Conservation (phyloP, 257 asterid species). For the Rehmannia glutinosa region DNA sequence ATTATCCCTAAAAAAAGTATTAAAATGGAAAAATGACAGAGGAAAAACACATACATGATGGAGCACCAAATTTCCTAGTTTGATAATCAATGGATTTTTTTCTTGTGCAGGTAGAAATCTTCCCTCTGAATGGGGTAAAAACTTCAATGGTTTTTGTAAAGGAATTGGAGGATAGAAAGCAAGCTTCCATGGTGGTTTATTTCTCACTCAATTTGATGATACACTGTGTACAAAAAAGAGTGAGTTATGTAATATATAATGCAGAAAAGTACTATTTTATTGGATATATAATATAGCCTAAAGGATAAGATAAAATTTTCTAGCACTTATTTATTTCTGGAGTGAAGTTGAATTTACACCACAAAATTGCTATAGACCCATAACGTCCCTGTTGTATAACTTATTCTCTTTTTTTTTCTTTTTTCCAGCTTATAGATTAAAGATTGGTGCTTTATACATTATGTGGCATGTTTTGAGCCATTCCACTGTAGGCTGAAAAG, state of each 20-base stretch:
- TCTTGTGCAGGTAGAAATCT: constrained; percentile 24
- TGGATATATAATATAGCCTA: not conserved
- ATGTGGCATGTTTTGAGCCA: too few species aligned
- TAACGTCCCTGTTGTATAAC: too few species aligned
- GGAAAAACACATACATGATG: constrained; percentile 44
- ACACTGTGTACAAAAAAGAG: not conserved
- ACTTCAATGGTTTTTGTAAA: constrained; percentile 36
- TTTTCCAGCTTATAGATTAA: too few species aligned
- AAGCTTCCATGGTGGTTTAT: constrained; percentile 26
- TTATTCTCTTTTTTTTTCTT: too few species aligned
- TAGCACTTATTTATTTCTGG: constrained; percentile 7
- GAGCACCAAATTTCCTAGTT: constrained; percentile 30
- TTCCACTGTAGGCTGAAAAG: constrained; percentile 10
- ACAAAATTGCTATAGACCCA: constrained; percentile 16
- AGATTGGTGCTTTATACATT: too few species aligned
- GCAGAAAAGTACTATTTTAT: not conserved
- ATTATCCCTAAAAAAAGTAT: not conserved
- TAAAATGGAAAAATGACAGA: not conserved
- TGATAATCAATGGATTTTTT: constrained; percentile 23
- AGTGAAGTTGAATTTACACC: constrained; percentile 40
- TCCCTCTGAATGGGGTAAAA: constrained; percentile 30
- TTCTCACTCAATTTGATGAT: not conserved
- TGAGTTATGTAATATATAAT: not conserved
- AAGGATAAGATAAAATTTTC: constrained; percentile 28
- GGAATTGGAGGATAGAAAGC: constrained; percentile 55